Evolutionary conservation across 148 eudicot species (phyloP), one percentile per base, ranked within the genome.

Genomic region (Amaranthus hypochondriacus): DNA sequence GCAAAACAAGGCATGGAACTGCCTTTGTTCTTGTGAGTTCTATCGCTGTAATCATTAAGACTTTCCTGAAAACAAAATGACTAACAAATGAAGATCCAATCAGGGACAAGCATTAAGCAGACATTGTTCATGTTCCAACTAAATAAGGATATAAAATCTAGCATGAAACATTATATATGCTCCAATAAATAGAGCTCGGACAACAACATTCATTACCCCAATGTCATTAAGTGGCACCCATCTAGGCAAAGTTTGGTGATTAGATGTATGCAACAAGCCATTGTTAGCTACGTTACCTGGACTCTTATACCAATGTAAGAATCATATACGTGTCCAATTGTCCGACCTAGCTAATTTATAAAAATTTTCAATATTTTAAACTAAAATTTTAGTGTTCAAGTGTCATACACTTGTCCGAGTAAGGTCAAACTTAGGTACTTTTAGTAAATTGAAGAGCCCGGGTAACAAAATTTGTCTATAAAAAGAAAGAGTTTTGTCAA

Each of bases 1-100:
- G 79, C 81, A 18, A 56, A 54, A 72, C 78, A 73, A 65, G 81
- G 82, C 61, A 56, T 72, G 58, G 56, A 71, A 47, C 15, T 74
- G 76, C 28, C 47, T 53, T 62, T 43, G 57, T 48, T 48, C 75
- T 70, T 39, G 48, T 55, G 52, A 56, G 50, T 69, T 57, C 64
- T 43, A 10, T 6, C 42, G 57, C 6, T 42, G 43, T 10, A n/a
- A 6, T 67, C 15, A 49, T 7, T 4, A 12, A 49, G 44, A 68
- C 54, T 62, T 56, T 76, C 73, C 79, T 80, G 76, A 18, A 75
- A 70, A 28, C 39, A 3, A 51, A 57, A 47, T 7, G 10, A 53
- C 59, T 10, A 77, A 49, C 75, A 64, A 51, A 55, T 69, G 74
- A 73, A 14, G 72, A 68, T 62, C 55, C 44, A 56, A 68, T 21